phyloP scores from a whole-genome alignment of 352 stramenopile genomes.

The Plasmopara viticola region DNA sequence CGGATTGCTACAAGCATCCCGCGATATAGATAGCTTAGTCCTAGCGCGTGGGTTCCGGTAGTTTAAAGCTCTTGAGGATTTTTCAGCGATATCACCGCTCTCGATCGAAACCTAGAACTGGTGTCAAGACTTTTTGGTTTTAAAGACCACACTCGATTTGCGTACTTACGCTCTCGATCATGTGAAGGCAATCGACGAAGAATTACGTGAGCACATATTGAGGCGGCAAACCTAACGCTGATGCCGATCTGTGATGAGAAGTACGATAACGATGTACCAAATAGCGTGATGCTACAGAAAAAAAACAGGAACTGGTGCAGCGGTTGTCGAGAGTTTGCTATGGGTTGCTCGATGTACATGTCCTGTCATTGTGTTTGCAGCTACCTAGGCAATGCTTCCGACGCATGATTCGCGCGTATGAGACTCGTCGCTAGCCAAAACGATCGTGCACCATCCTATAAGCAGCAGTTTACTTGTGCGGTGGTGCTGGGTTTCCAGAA shows the following conservation, averaged over 20 bases:
- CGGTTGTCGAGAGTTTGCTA: background rate
- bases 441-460: background rate
- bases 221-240: background rate
- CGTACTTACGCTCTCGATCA: background rate
- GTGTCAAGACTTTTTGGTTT: too few species aligned
- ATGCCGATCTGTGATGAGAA: background rate
- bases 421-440: background rate
- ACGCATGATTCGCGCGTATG: background rate
- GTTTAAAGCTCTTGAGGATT: too few species aligned
- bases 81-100: too few species aligned
- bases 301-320: background rate
- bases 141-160: background rate
- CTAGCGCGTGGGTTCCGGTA: too few species aligned
- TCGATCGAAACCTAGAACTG: too few species aligned
- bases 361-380: background rate
- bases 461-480: background rate
- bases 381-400: background rate
- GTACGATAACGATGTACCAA: background rate
- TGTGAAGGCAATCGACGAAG: too few species aligned
- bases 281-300: background rate
- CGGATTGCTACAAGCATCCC: too few species aligned
- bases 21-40: too few species aligned
- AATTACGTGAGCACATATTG: background rate
- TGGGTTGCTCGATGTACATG: background rate
- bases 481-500: background rate